Evolutionary conservation across 441 rosid genomes (phyloP), one percentile per base, ranked within the genome.

Genomic region (Pelargonium myrrhifolium): DNA sequence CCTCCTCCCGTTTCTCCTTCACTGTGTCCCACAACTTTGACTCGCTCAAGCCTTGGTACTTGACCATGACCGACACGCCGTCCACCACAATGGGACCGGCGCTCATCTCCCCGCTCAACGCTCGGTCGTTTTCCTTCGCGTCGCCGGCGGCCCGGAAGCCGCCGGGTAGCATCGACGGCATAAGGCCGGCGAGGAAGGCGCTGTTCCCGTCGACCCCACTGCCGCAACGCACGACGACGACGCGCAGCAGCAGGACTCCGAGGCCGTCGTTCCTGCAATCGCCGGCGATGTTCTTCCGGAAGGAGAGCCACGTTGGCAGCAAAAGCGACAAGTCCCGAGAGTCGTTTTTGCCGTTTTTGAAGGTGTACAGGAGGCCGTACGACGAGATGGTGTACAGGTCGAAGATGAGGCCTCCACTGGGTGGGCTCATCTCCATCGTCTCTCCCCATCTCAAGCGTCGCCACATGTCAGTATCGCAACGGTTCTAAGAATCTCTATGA

Each of bases 21-120:
- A 88, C 93, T 4, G 99, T 91, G 28, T 81, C 96, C 63, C 96
- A 83, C 51, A 85, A 89, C 76, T 89, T 86, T 69, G 96, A 93
- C 80, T 89, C 96, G 0, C 83, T 89, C 69, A 93, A 93, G 73
- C 99, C 97, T 1, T 93, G 97, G 99, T 74, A 93, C 73, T 93
- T 93, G 21, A 75, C 86, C 6, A 69, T 93, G 72, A 79, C 88
- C 20, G 90, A 88, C 83, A 66, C 89, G 58, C 73, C 96, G 37
- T 12, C 81, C 0, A 65, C 73, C 35, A 83, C 78, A 0, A 4
- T 80, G 42, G 89, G 90, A 9, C 85, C 86, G 0, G 87, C 84
- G 1, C 39, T 81, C 3, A 83, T 86, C 67, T 89, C 97, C 1
- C 93, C 97, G 0, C 75, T 83, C 65, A 88, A 83, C 39, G 87